Evolutionary conservation across 306 rosid species (phyloP), one percentile per base, ranked within the genome.

Genomic region (Trifolium fragiferum): DNA sequence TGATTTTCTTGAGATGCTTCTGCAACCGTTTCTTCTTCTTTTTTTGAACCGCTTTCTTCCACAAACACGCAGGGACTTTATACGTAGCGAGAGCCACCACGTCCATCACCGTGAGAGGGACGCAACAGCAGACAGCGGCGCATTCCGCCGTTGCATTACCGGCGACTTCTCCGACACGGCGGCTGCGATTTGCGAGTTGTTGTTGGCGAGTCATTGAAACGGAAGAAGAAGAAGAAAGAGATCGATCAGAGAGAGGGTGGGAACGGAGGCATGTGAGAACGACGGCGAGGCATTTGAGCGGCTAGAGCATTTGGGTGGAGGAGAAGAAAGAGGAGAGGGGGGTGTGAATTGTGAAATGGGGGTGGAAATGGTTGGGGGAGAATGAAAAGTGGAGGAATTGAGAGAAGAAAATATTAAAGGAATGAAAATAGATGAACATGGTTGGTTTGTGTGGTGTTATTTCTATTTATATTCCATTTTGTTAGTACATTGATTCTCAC

Each of bases 131-230:
- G 1, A 93, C 68, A 0, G 94, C 96, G 0, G 98, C 84, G 66
- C 92, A 89, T 5, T 83, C 97, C 1, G 98, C 98, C 32, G 96
- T 86, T 4, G 89, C 77, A 0, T 84, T 84, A 0, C 98, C 98
- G 0, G 89, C 98, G 0, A 89, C 58, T 76, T 91, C 97, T 3
- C 90, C 77, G 2, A 62, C 74, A 2, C 84, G 68, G 0, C 83
- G 73, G 0, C 67, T 21, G 9, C 57, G 62, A 25, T 2, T 58
- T 2, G 2, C 6, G 14, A 37, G 63, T 19, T 50, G 57, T 61
- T 69, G 79, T 13, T 68, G 73, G 46, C 37, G 67, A 19, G 60
- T 27, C 93, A 87, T 88, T 6, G 7, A 19, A 8, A 1, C 0
- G 7, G 20, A 8, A 63, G 19, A 43, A 7, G 20, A 8, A 63